These are phyloP conservation scores for Berberis thunbergii DNA, from an alignment of 164 flowering plant species.

Conservation along the genomic window DNA sequence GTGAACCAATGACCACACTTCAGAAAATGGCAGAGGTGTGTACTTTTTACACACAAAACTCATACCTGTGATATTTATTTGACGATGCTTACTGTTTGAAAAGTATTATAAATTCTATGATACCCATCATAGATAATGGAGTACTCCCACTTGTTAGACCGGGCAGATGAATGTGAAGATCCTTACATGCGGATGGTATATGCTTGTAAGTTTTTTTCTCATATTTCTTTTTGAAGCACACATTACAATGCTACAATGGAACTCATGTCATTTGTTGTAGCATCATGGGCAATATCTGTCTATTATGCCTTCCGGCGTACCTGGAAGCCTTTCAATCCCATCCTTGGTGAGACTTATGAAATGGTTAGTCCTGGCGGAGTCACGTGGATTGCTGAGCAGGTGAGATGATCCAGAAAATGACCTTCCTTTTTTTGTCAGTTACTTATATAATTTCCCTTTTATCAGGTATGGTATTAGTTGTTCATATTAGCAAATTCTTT, in stretches of 20 bases:
- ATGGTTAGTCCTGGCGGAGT: conserved; percentile 69
- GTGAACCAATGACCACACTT: conserved; percentile 83
- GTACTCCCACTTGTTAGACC: conserved; percentile 67
- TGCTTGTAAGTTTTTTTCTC: conserved; percentile 47
- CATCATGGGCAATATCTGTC: conserved; percentile 80
- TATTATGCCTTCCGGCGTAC: conserved; percentile 63
- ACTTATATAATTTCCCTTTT: no score
- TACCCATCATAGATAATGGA: conserved; percentile 68
- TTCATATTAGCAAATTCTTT: no score
- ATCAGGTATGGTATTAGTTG: no score
- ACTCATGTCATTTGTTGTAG: conserved; percentile 25
- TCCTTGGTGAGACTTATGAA: conserved; percentile 94
- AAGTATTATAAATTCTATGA: background rate
- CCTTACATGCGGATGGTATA: conserved; percentile 84
- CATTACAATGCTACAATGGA: background rate
- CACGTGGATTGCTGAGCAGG: conserved; percentile 81
- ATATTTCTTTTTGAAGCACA: background rate
- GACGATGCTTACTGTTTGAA: no score
- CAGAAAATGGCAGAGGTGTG: conserved; percentile 90
- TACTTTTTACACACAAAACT: background rate
- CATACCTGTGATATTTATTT: no score
- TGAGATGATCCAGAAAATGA: conserved; percentile 13
- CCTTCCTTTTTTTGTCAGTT: background rate
- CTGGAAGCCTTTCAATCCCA: conserved; percentile 93
- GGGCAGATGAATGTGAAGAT: conserved; percentile 86